Evolutionary conservation across 352 stramenopile species (phyloP), one percentile per base, ranked within the genome.

Genomic region (Pelagophyceae sp.): DNA sequence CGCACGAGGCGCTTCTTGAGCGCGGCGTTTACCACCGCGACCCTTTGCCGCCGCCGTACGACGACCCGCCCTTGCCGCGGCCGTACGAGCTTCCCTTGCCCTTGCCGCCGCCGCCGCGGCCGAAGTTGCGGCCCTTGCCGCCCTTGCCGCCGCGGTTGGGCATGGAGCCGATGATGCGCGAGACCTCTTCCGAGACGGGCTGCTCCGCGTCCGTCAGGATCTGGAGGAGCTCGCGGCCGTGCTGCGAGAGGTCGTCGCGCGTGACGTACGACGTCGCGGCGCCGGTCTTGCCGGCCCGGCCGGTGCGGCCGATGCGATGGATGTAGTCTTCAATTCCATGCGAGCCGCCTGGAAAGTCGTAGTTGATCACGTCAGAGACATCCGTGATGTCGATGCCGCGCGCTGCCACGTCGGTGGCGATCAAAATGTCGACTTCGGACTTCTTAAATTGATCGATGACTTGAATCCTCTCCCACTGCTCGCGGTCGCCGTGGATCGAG

Each of bases 321-420:
- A 98, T 93, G 83, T 98, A 98, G 81, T 98, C 94, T 77, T 86
- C 82, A 17, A 75, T n/a, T 32, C 60, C 50, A 29, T 38, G 17
- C 84, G 79, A 95, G 90, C 78, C 78, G 89, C 82, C 79, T 84
- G 94, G 90, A 96, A 98, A 89, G 89, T 98, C 94, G 84, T 96
- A 98, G 85, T 98, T 98, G 70, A 99, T 85, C 71, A 99, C 95
- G 75, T 94, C 94, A 81, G 95, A 92, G 64, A 99, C 93, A 83
- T 95, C 94, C 45, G 94, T 96, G 65, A 99, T 97, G 86, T 99
- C 96, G 0, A 99, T 85, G 17, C 95, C 95, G 84, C 95, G 91
- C 20, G 94, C 94, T 2, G 94, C 95, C 40, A 99, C 94, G 85
- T 98, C 94, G 23, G 95, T 99, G 6, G 95, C 95, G 83, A 99